A percentile compares a stretch with the other conserved stretches of the same genome.
phyloP scores from a whole-genome alignment of 768 basidiomycete species.

The Lentinula raphanica region DNA sequence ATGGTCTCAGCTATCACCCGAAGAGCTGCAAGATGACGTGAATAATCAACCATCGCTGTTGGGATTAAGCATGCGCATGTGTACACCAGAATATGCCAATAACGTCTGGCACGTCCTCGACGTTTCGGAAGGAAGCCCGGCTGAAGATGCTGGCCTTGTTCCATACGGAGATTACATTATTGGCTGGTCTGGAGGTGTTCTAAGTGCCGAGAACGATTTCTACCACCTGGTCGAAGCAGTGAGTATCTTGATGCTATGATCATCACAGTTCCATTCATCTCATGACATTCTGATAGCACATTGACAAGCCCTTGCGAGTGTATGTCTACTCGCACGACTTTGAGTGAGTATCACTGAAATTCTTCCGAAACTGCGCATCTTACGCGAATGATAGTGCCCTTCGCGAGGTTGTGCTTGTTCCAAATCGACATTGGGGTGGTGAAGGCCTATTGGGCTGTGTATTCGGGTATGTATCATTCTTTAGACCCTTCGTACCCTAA shows the following conservation, averaged over 20 bases:
- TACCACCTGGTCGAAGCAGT: constrained; percentile 94
- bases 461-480: constrained; percentile 65
- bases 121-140: constrained; percentile 92
- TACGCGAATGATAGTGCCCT: constrained; percentile 61
- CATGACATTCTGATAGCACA: constrained; percentile 51
- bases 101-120: constrained; percentile 99
- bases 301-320: constrained; percentile 88
- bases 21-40: constrained; percentile 33
- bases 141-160: constrained; percentile 93
- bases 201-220: constrained; percentile 91
- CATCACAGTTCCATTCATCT: background rate
- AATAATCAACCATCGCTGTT: constrained; percentile 78
- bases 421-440: constrained; percentile 96
- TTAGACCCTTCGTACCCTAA: background rate
- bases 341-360: constrained; percentile 58
- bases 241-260: constrained; percentile 23
- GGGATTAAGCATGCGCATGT: constrained; percentile 90
- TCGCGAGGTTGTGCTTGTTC: constrained; percentile 89
- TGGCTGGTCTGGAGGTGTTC: constrained; percentile 92
- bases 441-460: constrained; percentile 94
- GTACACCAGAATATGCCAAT: constrained; percentile 85
- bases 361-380: background rate
- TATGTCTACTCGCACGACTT: constrained; percentile 98
- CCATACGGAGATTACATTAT: constrained; percentile 79
- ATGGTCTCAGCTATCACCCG: constrained; percentile 56